phyloP scores from a whole-genome alignment of 148 eudicot species.

The Pharnaceum exiguum region DNA sequence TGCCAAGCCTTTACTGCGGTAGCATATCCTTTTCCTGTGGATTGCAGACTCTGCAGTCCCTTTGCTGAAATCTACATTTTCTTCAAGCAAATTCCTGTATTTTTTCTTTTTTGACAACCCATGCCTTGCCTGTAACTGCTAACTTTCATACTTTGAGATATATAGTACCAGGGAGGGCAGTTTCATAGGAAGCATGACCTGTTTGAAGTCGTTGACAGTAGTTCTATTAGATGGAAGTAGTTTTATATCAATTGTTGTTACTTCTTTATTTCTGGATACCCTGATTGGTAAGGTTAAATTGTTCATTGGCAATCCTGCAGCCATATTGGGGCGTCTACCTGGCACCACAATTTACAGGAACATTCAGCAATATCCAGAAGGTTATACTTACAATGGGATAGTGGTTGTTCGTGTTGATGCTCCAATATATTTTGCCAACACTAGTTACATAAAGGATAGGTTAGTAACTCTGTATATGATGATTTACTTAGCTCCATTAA shows the following conservation, averaged over 20 bases:
- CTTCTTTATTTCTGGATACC: background rate
- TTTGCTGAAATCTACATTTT: too few species aligned
- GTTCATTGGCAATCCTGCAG: slow-evolving; percentile 36
- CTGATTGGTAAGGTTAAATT: background rate
- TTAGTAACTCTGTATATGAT: slow-evolving; percentile 2
- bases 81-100: too few species aligned
- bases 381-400: slow-evolving; percentile 82
- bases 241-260: background rate
- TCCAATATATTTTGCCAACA: slow-evolving; percentile 97
- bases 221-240: too few species aligned
- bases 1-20: background rate
- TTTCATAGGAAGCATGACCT: background rate
- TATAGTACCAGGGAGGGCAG: background rate
- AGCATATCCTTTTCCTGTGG: background rate
- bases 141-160: background rate
- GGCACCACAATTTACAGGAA: slow-evolving; percentile 95
- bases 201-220: background rate
- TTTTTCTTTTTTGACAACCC: too few species aligned
- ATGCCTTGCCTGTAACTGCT: too few species aligned
- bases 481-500: background rate
- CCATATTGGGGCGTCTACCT: slow-evolving; percentile 94
- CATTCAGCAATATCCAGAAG: slow-evolving; percentile 88
- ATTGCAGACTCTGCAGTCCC: too few species aligned
- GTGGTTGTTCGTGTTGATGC: slow-evolving; percentile 96
- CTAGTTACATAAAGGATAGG: slow-evolving; percentile 94